Evolutionary conservation across 257 asterid genomes (phyloP).

Genomic region (Salvia splendens): DNA sequence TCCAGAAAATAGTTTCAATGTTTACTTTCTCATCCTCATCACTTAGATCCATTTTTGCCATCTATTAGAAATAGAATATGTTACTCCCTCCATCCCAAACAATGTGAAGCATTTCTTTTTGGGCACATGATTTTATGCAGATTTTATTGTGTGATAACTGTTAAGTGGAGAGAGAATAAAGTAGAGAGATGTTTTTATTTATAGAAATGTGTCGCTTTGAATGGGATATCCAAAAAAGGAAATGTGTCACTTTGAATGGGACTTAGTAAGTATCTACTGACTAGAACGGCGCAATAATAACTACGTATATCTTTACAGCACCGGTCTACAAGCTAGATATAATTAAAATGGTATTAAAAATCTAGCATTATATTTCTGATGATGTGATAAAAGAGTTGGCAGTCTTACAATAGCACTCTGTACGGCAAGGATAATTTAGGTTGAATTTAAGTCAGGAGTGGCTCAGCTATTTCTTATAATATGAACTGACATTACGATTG

Average conservation of each 20-base stretch:
- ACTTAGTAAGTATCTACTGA: neutral
- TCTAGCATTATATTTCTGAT: slow-evolving; percentile 1
- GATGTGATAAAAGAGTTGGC: slow-evolving; percentile 12
- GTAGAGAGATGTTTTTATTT: too few relatives aligned
- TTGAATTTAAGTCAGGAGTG: neutral
- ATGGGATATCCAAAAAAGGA: too few relatives aligned
- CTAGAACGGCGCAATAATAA: slow-evolving; percentile 23
- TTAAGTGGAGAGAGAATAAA: too few relatives aligned
- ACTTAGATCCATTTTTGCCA: slow-evolving; percentile 94
- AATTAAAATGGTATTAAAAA: slow-evolving; percentile 14
- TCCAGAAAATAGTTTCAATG: slow-evolving; percentile 92
- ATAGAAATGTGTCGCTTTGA: too few relatives aligned
- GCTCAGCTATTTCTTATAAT: slow-evolving; percentile 5
- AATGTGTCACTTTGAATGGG: too few relatives aligned
- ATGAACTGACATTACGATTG: neutral
- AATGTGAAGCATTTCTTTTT: too few relatives aligned
- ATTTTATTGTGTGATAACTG: too few relatives aligned
- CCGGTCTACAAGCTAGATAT: slow-evolving; percentile 21
- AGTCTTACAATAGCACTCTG: slow-evolving; percentile 4
- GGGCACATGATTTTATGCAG: too few relatives aligned
- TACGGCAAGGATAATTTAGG: slow-evolving; percentile 12
- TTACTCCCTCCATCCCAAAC: neutral
- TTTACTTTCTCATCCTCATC: slow-evolving; percentile 85
- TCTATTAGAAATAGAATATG: slow-evolving; percentile 46
- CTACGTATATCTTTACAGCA: slow-evolving; percentile 3